These are phyloP conservation scores for Daldinia loculata DNA, from an alignment of 495 filamentous ascomycete species.

Conservation along the genomic window DNA sequence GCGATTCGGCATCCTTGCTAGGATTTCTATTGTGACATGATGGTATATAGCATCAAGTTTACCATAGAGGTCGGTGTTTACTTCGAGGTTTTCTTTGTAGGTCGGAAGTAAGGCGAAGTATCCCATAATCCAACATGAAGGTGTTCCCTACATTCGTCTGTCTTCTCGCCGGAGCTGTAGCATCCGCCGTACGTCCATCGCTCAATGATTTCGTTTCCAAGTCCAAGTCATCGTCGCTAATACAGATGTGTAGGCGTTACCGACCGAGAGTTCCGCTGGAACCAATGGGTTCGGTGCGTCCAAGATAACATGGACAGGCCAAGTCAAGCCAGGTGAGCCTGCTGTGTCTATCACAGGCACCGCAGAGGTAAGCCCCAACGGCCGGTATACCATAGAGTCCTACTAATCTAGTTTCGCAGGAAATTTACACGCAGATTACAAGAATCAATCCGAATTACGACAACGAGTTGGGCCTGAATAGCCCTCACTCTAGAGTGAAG, in stretches of 20 bases:
- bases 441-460: constrained; percentile 34
- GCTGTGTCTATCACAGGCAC: constrained; percentile 22
- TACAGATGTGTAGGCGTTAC: constrained; percentile 10
- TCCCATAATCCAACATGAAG: constrained; percentile 21
- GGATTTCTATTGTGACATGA: not conserved
- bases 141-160: constrained; percentile 11
- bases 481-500: constrained; percentile 16
- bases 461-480: constrained; percentile 27
- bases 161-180: constrained; percentile 10
- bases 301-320: constrained; percentile 29
- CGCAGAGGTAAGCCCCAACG: constrained; percentile 13
- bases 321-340: constrained; percentile 18
- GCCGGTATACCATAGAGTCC: not conserved
- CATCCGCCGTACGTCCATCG: constrained; percentile 14
- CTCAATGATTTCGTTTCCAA: no score
- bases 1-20: constrained; percentile 14
- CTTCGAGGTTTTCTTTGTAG: not conserved
- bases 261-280: constrained; percentile 1
- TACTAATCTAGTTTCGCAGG: not conserved
- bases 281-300: not conserved
- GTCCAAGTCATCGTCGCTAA: constrained; percentile 1
- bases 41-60: constrained; percentile 29
- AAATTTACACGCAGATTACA: constrained; percentile 30
- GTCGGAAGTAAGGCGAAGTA: not conserved
- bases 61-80: not conserved